phyloP scores from a whole-genome alignment of 352 stramenopile genomes.

The Globisporangium cylindrosporum region DNA sequence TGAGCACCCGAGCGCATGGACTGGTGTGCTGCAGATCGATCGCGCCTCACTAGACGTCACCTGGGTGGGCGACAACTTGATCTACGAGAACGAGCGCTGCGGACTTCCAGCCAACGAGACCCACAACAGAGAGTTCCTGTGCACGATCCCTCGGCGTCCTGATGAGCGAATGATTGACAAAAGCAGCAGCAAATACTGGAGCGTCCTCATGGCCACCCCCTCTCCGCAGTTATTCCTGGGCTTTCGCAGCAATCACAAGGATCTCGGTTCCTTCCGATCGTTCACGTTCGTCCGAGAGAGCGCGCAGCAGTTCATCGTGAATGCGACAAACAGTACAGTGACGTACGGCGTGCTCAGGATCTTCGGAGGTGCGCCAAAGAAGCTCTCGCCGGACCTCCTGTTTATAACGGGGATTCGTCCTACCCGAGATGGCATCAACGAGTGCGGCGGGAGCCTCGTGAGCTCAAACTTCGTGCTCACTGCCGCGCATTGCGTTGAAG shows the following conservation, averaged over 20 bases:
- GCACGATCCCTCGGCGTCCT: background rate
- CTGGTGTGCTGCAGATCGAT: conserved; percentile 4
- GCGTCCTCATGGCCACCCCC: background rate
- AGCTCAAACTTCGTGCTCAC: conserved; percentile 3
- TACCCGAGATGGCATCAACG: background rate
- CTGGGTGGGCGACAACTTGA: background rate
- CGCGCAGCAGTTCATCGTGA: background rate
- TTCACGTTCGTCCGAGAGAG: background rate
- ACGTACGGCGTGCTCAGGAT: background rate
- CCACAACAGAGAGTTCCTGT: background rate
- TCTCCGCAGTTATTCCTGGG: background rate
- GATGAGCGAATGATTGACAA: background rate
- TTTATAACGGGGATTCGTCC: background rate
- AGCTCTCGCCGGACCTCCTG: background rate
- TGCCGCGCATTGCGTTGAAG: background rate
- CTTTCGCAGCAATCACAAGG: background rate
- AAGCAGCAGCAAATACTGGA: background rate
- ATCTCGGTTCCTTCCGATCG: background rate
- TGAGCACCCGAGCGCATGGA: background rate
- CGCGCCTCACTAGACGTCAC: background rate
- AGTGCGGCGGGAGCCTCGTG: conserved; percentile 2
- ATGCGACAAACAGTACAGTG: background rate
- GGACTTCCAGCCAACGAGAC: background rate
- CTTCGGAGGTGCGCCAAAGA: background rate
- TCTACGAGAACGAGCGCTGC: background rate